Percentiles rank a stretch among this genome's conserved stretches.
Conservation (phyloP, 164 flowering plant genomes). For the Piper betle region DNA sequence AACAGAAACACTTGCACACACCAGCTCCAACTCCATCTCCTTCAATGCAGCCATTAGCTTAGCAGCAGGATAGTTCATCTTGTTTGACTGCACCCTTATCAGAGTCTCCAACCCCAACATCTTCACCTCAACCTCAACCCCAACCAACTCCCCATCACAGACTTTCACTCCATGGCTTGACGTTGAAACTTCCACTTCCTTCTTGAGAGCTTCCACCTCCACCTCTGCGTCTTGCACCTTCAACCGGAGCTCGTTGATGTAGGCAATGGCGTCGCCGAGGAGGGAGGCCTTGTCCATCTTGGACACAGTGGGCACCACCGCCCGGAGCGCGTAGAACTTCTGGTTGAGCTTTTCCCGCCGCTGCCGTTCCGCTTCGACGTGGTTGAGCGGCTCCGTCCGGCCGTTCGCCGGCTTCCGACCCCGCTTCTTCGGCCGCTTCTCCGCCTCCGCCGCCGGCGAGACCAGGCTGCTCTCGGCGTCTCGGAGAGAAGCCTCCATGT, state of each 20-base stretch:
- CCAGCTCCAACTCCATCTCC: slow-evolving; percentile 69
- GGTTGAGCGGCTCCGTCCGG: slow-evolving; percentile 83
- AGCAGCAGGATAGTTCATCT: slow-evolving; percentile 89
- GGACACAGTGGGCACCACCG: slow-evolving; percentile 93
- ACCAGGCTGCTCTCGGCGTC: slow-evolving; percentile 53
- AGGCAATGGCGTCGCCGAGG: slow-evolving; percentile 77
- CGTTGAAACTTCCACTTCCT: slow-evolving; percentile 27
- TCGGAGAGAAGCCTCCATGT: slow-evolving; percentile 68
- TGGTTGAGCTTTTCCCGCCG: slow-evolving; percentile 94
- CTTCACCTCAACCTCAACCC: slow-evolving; percentile 70
- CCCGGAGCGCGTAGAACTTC: slow-evolving; percentile 79
- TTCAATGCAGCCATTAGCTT: slow-evolving; percentile 69
- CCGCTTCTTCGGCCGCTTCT: slow-evolving; percentile 65
- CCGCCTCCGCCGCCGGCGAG: no score
- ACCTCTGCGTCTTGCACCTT: slow-evolving; percentile 40
- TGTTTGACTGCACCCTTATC: slow-evolving; percentile 56
- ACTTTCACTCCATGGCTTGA: background rate
- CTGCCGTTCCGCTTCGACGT: slow-evolving; percentile 91
- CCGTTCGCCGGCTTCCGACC: slow-evolving; percentile 96
- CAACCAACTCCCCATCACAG: slow-evolving; percentile 12
- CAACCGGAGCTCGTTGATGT: slow-evolving; percentile 56
- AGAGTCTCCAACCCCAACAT: slow-evolving; percentile 75
- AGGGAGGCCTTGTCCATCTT: no score
- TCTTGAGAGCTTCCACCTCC: slow-evolving; percentile 43
- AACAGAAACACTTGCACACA: slow-evolving; percentile 81